Base-by-base conservation (phyloP, 371 early-diverging fungal genomes). In the Mortierella sp. region DNA sequence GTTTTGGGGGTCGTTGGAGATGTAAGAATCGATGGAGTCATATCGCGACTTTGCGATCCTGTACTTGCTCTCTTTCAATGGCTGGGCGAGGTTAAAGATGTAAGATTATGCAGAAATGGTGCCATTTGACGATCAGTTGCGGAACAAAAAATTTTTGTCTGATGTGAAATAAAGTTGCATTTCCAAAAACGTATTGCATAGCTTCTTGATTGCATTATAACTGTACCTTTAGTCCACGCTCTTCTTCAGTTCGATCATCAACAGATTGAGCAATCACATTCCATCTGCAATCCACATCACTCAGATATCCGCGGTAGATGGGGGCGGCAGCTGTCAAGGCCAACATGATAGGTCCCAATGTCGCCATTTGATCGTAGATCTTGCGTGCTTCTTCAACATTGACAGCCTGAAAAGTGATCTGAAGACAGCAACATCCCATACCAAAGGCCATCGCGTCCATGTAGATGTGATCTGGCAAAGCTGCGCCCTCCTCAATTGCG, bases 361-460 rank as follows among this genome's bases (percentile, higher is more conserved):
- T 91, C 6, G 97, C 97, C 68, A 99, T 88, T 68, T 96, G 96
- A 87, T 99, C 99, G 84, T 99, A 99, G 45, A 99, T 85, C 66
- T 90, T 81, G 64, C 99, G 87, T 15, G 98, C 99, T 83, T 98
- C 97, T 73, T 93, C 92, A 32, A 99, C 91, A 74, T 94, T 93
- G 82, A 95, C 94, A n/a, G 98, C 97, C 85, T 99, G 99, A 83
- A 99, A 95, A 22, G 99, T 99, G 75, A 99, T 94, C 85, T 99
- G 99, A 37, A 99, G 89, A 80, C 99, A 99, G 77, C 94, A 96
- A 86, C 98, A 98, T 59, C 99, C 99, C 99, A 99, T 99, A 34
- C 99, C 99, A 89, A 99, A 99, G 51, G 96, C 96, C 99, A 99
- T 99, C 22, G 96, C 93, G 84, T 99, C 99, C 94, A 99, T 96